Conservation (phyloP, 495 filamentous ascomycete species). For the Tuber borchii region DNA sequence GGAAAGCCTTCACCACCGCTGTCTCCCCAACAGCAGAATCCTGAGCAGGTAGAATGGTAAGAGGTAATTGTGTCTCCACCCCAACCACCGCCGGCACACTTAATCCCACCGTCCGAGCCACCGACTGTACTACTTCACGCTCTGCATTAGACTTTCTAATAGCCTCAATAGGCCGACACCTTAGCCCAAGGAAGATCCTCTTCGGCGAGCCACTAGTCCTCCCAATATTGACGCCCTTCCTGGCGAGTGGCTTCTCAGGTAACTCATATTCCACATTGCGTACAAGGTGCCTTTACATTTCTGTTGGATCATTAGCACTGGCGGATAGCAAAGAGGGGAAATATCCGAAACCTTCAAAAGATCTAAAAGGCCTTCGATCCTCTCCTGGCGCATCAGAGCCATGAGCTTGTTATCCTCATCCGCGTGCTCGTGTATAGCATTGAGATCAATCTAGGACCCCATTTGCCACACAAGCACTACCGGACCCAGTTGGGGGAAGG, state of each 20-base stretch:
- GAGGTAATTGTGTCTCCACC: too few species aligned
- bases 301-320: slow-evolving; percentile 13
- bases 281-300: slow-evolving; percentile 37
- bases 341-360: not conserved
- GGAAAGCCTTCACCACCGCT: not conserved
- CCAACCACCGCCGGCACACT: not conserved
- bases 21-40: not conserved
- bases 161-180: not conserved
- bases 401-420: not conserved
- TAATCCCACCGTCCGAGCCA: not conserved
- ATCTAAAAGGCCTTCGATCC: not conserved
- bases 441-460: not conserved
- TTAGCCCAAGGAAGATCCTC: not conserved
- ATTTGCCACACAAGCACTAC: not conserved
- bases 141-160: not conserved
- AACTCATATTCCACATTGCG: slow-evolving; percentile 35
- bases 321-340: not conserved
- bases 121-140: not conserved
- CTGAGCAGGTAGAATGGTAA: not conserved
- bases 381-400: not conserved
- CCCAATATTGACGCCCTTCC: not conserved
- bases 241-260: not conserved
- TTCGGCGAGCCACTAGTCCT: not conserved
- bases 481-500: not conserved
- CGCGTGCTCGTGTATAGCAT: too few species aligned